Conservation (phyloP, 1,139 yeast species). For the Debaryomyces psychrophilus region DNA sequence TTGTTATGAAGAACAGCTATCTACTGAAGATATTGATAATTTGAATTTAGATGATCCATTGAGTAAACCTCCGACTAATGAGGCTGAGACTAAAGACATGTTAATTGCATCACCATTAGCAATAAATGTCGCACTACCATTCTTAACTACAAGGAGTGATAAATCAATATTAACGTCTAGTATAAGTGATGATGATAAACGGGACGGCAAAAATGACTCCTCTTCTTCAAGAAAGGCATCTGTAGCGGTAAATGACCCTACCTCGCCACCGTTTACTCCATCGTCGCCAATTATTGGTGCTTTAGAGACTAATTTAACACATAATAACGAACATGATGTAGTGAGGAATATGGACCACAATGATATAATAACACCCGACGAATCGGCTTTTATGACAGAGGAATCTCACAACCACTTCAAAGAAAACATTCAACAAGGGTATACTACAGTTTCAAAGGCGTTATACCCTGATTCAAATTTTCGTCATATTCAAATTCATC, state of each 20-base stretch:
- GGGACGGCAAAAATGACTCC: slow-evolving; percentile 11
- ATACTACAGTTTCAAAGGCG: slow-evolving; percentile 40
- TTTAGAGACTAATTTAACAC: slow-evolving; percentile 44
- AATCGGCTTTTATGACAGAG: slow-evolving; percentile 34
- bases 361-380: slow-evolving; percentile 33
- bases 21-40: slow-evolving; percentile 13
- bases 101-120: slow-evolving; percentile 51
- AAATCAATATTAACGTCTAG: slow-evolving; percentile 32
- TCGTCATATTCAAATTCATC: slow-evolving; percentile 70
- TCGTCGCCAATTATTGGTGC: slow-evolving; percentile 46
- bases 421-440: slow-evolving; percentile 42
- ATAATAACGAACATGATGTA: slow-evolving; percentile 24
- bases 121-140: slow-evolving; percentile 50
- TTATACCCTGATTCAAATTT: slow-evolving; percentile 72
- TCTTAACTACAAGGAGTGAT: slow-evolving; percentile 46
- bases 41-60: slow-evolving; percentile 16
- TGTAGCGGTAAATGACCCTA: slow-evolving; percentile 13
- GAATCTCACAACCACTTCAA: slow-evolving; percentile 23
- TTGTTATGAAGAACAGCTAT: slow-evolving; percentile 47
- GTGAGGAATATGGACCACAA: slow-evolving; percentile 21
- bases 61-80: slow-evolving; percentile 8
- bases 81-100: slow-evolving; percentile 16
- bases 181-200: slow-evolving; percentile 24
- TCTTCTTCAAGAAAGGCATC: slow-evolving; percentile 31
- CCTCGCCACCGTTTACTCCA: slow-evolving; percentile 22